A percentile compares a stretch with the other conserved stretches of the same genome.
These are phyloP conservation scores for Rhinocladiella mackenziei DNA, from an alignment of 2,329 filamentous ascomycete species.

Conservation along the genomic window DNA sequence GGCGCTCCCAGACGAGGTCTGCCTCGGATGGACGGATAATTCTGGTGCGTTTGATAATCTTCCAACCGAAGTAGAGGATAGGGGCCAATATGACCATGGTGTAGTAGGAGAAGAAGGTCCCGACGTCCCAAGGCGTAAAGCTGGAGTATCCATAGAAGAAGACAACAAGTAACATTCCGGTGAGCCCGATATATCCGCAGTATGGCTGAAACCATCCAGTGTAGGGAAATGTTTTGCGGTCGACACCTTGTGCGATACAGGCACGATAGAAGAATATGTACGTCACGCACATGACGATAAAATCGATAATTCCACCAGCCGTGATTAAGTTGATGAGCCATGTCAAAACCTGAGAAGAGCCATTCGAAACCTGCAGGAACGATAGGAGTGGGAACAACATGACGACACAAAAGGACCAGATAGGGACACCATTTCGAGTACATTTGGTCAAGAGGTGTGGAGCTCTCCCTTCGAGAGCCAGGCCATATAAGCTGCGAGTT, in stretches of 20 bases:
- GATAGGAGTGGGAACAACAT: constrained; percentile 59
- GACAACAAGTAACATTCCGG: constrained; percentile 61
- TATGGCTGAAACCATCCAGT: constrained; percentile 58
- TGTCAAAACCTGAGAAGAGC: constrained; percentile 49
- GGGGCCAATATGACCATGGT: constrained; percentile 22
- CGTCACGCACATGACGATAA: constrained; percentile 57
- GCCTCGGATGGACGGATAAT: constrained; percentile 7
- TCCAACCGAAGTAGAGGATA: constrained; percentile 18
- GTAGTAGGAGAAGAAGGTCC: constrained; percentile 59
- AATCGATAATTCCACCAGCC: constrained; percentile 49
- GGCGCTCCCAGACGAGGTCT: constrained; percentile 61
- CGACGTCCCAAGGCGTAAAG: constrained; percentile 65
- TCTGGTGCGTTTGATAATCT: constrained; percentile 32
- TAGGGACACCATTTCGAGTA: constrained; percentile 61
- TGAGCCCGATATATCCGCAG: constrained; percentile 38
- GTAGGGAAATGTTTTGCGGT: constrained; percentile 56
- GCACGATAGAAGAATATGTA: constrained; percentile 58
- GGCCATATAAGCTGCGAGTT: constrained; percentile 59
- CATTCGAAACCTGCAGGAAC: constrained; percentile 50
- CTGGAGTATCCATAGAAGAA: constrained; percentile 69
- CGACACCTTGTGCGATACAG: constrained; percentile 48
- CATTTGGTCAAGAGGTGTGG: constrained; percentile 46
- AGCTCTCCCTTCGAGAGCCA: constrained; percentile 62
- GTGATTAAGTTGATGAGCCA: constrained; percentile 51
- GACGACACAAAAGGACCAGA: constrained; percentile 63